These are phyloP conservation scores for Pythium phragmiticola DNA, from an alignment of 352 stramenopile species.

Conservation along the genomic window DNA sequence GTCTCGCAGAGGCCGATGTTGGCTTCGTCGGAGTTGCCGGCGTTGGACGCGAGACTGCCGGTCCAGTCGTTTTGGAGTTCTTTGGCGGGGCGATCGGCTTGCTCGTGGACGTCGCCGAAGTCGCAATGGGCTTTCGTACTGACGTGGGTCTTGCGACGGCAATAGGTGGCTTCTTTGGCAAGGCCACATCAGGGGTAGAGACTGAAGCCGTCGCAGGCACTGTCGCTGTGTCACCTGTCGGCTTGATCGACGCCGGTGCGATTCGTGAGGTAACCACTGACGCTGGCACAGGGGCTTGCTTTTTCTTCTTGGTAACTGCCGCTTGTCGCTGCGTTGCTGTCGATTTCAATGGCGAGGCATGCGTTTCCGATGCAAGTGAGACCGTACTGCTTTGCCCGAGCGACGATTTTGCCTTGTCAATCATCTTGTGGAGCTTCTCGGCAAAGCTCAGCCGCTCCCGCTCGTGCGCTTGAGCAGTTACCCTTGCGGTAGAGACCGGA, in stretches of 20 bases:
- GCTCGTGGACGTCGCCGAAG: not conserved
- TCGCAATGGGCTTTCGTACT: not conserved
- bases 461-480: constrained; percentile 27
- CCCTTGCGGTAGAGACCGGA: not conserved
- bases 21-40: not conserved
- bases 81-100: constrained; percentile 2
- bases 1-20: not conserved
- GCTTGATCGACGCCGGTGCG: constrained; percentile 12
- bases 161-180: constrained; percentile 1
- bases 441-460: constrained; percentile 73
- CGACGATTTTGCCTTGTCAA: constrained; percentile 77
- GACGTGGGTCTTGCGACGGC: constrained; percentile 3
- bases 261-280: constrained; percentile 7
- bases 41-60: not conserved
- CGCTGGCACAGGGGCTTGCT: not conserved
- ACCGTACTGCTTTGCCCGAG: constrained; percentile 29
- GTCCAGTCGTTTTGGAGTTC: not conserved
- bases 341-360: constrained; percentile 5
- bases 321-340: not conserved
- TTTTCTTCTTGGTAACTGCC: constrained; percentile 11
- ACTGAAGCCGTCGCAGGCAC: too few relatives aligned
- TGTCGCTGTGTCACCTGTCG: not conserved
- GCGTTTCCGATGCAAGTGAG: constrained; percentile 6
- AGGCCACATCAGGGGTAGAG: not conserved
- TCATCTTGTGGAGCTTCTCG: constrained; percentile 88